Conservation (phyloP, 192 early-diverging fungal genomes). For the Obelidium mucronatum region DNA sequence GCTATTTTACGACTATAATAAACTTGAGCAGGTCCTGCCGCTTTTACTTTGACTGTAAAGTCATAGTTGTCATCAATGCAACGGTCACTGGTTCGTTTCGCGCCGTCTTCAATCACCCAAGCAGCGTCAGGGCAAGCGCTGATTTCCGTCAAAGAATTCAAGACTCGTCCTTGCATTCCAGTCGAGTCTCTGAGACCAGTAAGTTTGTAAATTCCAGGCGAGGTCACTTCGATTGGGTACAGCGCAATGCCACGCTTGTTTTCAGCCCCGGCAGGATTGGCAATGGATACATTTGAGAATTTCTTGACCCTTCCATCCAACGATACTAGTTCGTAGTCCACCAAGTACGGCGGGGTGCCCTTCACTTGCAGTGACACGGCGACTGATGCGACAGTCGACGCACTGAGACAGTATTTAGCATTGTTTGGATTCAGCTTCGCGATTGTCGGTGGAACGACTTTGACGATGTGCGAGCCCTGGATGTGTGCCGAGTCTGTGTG, state of each 20-base stretch:
- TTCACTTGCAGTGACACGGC: slow-evolving; percentile 50
- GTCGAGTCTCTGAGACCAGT: slow-evolving; percentile 20
- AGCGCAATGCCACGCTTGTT: slow-evolving; percentile 8
- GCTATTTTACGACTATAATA: slow-evolving; percentile 1
- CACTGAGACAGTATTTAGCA: slow-evolving; percentile 39
- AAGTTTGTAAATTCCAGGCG: slow-evolving; percentile 42
- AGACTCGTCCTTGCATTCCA: slow-evolving; percentile 20
- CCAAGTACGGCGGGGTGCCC: slow-evolving; percentile 51
- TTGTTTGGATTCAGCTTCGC: slow-evolving; percentile 48
- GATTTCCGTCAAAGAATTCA: slow-evolving; percentile 20
- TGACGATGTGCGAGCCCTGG: slow-evolving; percentile 53
- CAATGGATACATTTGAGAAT: slow-evolving; percentile 33
- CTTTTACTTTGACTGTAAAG: slow-evolving; percentile 29
- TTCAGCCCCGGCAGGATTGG: background rate
- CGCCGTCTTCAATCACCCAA: slow-evolving; percentile 16
- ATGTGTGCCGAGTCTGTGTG: slow-evolving; percentile 50
- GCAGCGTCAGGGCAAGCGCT: slow-evolving; percentile 22
- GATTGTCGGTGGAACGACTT: slow-evolving; percentile 54
- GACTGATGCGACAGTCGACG: background rate
- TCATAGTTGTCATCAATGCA: slow-evolving; percentile 42
- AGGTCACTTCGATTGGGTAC: slow-evolving; percentile 19
- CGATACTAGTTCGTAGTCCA: slow-evolving; percentile 38
- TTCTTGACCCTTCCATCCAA: slow-evolving; percentile 36
- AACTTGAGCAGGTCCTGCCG: slow-evolving; percentile 1
- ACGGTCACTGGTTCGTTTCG: slow-evolving; percentile 29